These are phyloP conservation scores for Annulohypoxylon maeteangense DNA, from an alignment of 495 filamentous ascomycete genomes.

Conservation along the genomic window DNA sequence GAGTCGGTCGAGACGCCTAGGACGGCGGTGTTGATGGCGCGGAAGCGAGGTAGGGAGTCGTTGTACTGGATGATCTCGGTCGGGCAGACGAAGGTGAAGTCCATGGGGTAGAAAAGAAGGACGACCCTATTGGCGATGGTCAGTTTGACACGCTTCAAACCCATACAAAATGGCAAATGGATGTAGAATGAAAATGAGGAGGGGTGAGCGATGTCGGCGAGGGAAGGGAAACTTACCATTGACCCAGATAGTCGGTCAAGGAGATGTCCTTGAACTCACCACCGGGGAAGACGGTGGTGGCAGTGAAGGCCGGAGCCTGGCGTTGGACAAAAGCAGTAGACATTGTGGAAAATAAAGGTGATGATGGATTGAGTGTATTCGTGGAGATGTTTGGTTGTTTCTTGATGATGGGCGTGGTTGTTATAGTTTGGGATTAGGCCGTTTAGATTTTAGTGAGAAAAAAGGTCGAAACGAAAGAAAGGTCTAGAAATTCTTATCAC, in stretches of 20 bases:
- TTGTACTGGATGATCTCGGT: constrained; percentile 62
- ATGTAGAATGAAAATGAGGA: background rate
- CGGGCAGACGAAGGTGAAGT: constrained; percentile 64
- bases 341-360: constrained; percentile 30
- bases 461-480: background rate
- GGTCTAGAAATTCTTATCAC: constrained; percentile 25
- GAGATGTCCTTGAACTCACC: constrained; percentile 58
- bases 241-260: constrained; percentile 45
- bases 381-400: background rate
- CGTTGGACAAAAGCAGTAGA: constrained; percentile 61
- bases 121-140: constrained; percentile 40
- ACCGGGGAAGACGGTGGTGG: constrained; percentile 59
- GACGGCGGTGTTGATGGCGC: constrained; percentile 46
- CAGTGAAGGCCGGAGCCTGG: constrained; percentile 62
- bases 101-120: constrained; percentile 48
- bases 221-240: constrained; percentile 42
- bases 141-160: background rate
- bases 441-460: background rate
- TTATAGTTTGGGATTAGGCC: background rate
- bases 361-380: background rate
- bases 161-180: background rate
- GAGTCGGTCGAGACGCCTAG: constrained; percentile 53
- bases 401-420: background rate
- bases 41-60: constrained; percentile 48
- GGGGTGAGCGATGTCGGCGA: background rate